A percentile compares a stretch with the other conserved stretches of the same genome.
These are phyloP conservation scores for Avicennia marina DNA, from an alignment of 257 asterid species.

Conservation along the genomic window DNA sequence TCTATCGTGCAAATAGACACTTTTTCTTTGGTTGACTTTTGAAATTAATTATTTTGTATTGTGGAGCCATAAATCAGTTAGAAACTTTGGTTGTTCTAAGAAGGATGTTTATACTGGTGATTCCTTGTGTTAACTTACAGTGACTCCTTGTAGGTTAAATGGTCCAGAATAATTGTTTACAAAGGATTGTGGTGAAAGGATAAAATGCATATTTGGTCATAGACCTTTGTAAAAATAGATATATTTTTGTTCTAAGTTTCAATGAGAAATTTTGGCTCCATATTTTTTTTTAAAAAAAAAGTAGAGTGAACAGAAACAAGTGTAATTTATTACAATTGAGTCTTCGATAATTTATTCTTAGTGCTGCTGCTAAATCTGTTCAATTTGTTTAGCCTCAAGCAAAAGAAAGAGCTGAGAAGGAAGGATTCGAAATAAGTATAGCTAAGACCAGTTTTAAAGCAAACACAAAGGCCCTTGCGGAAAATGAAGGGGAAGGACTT, in stretches of 20 bases:
- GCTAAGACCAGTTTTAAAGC: slow-evolving; percentile 91
- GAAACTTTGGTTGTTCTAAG: slow-evolving; percentile 13
- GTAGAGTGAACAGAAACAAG: too few species aligned
- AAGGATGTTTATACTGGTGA: slow-evolving; percentile 6
- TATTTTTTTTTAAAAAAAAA: too few species aligned
- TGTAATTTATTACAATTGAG: slow-evolving; percentile 14
- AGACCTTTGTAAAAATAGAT: neutral
- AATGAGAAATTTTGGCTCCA: too few species aligned
- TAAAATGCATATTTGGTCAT: slow-evolving; percentile 11
- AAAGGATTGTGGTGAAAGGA: too few species aligned
- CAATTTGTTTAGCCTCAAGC: slow-evolving; percentile 74
- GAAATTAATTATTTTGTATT: slow-evolving; percentile 2
- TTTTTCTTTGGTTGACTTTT: too few species aligned
- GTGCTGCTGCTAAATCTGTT: slow-evolving; percentile 15
- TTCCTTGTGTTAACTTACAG: neutral
- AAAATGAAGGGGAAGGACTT: slow-evolving; percentile 88
- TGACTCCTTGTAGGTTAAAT: neutral
- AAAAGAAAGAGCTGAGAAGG: slow-evolving; percentile 69
- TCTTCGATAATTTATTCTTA: slow-evolving; percentile 5
- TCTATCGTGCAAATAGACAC: too few species aligned
- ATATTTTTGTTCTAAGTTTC: neutral
- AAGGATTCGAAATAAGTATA: slow-evolving; percentile 71
- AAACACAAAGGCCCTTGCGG: slow-evolving; percentile 91
- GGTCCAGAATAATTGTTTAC: neutral
- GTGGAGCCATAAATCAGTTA: neutral